Base-by-base conservation (phyloP, 768 basidiomycete genomes). In the Macrolepiota albuminosa region DNA sequence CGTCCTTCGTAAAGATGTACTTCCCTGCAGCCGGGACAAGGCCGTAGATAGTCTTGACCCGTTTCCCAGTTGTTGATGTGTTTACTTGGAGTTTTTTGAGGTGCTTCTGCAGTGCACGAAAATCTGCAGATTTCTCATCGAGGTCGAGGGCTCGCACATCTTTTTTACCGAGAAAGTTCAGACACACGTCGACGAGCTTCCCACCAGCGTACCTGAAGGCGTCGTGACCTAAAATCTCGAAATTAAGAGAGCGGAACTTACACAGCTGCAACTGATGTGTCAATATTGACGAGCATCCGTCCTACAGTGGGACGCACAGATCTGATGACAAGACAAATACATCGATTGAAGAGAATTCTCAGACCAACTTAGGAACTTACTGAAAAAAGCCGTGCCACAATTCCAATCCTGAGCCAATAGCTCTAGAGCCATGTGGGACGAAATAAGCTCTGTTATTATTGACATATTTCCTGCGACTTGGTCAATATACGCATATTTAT, bases 331-430 rank as follows among this genome's bases (percentile, higher is more conserved):
- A 43, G 8, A 10, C 31, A 4, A 31, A 36, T 50, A 5, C 10
- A 56, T 34, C 26, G 16, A 26, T 4, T 4, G 14, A 13, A 26
- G 40, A 42, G 4, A 34, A 14, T 5, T 21, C 7, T 34, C 34
- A 24, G 13, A 46, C 6, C 10, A 36, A 42, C 6, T 40, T 10
- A 6, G 2, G n/a, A n/a, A 31, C 78, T 33, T 57, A 84, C 83
- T 83, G 81, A 57, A 77, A 83, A 46, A 73, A 81, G 0, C 83
- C 83, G 8, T 76, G 70, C 70, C 80, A 77, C 0, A 84, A 59
- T 42, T 81, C 78, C 0, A 84, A 63, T 2, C 75, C 76, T 47
- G 14, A 65, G 60, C 49, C 67, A 34, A 42, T 57, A 45, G 31
- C 46, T 50, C 14, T 57, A 13, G 51, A 55, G 63, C 16, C 59